phyloP scores from a whole-genome alignment of 345 rosid species.

The Eucalyptus viminalis region DNA sequence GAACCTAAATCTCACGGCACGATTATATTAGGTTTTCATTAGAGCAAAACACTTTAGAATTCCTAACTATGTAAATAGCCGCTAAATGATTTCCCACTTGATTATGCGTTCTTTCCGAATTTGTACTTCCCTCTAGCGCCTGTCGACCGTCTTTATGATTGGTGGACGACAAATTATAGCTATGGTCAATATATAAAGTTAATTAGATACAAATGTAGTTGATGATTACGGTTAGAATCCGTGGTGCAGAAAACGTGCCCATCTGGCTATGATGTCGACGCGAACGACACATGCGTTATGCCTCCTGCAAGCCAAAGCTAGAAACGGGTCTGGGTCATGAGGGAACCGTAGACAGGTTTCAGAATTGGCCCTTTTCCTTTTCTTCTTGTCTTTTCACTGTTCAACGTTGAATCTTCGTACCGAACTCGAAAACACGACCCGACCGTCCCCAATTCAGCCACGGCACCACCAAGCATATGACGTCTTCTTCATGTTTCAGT shows the following conservation, averaged over 20 bases:
- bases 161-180: neutral
- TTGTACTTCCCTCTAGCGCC: neutral
- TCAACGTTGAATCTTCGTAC: constrained; percentile 36
- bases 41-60: neutral
- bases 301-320: neutral
- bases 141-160: neutral
- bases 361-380: neutral
- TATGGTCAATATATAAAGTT: neutral
- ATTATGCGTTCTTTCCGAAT: neutral
- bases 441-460: neutral
- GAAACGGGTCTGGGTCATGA: neutral
- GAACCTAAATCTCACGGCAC: neutral
- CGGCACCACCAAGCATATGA: neutral
- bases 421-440: neutral
- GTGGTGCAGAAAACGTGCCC: neutral
- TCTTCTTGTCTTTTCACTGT: constrained; percentile 9
- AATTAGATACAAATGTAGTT: neutral
- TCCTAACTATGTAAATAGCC: neutral
- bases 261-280: neutral
- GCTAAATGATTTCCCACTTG: neutral
- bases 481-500: neutral
- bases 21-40: neutral
- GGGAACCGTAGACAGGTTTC: neutral
- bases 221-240: neutral
- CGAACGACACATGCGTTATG: neutral